Evolutionary conservation across 495 filamentous ascomycete species (phyloP).

Genomic region (Glutinoglossum americanum): DNA sequence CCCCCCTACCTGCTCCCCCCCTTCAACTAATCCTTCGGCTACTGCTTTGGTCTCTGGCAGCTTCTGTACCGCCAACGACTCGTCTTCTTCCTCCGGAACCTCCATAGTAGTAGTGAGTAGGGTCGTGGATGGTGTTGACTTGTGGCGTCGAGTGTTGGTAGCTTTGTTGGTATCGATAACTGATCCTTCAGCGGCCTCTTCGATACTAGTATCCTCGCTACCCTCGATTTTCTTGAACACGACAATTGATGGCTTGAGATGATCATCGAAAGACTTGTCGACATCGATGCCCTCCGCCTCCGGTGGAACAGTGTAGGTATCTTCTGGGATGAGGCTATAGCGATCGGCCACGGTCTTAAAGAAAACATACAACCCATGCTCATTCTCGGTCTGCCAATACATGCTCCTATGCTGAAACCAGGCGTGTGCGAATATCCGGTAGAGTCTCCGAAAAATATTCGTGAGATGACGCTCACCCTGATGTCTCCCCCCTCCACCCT

Average conservation of each 20-base stretch:
- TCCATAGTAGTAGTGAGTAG: background rate
- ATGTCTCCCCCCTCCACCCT: slow-evolving; percentile 25
- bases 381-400: slow-evolving; percentile 88
- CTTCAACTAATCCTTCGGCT: background rate
- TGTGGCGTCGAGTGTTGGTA: background rate
- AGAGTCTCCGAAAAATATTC: slow-evolving; percentile 83
- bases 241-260: background rate
- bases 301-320: slow-evolving; percentile 84
- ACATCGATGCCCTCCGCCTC: slow-evolving; percentile 65
- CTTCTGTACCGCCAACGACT: background rate
- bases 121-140: background rate
- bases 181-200: background rate
- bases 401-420: slow-evolving; percentile 93
- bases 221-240: background rate
- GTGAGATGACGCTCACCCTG: slow-evolving; percentile 60
- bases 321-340: slow-evolving; percentile 70
- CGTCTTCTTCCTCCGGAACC: background rate
- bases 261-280: slow-evolving; percentile 15
- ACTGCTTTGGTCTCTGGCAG: background rate
- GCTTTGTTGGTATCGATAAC: background rate
- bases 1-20: background rate
- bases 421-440: slow-evolving; percentile 92
- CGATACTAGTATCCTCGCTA: background rate
- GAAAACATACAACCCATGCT: slow-evolving; percentile 74
- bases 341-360: slow-evolving; percentile 93